Base-by-base conservation (phyloP, 2,329 filamentous ascomycete genomes). In the Alternaria arbusti region DNA sequence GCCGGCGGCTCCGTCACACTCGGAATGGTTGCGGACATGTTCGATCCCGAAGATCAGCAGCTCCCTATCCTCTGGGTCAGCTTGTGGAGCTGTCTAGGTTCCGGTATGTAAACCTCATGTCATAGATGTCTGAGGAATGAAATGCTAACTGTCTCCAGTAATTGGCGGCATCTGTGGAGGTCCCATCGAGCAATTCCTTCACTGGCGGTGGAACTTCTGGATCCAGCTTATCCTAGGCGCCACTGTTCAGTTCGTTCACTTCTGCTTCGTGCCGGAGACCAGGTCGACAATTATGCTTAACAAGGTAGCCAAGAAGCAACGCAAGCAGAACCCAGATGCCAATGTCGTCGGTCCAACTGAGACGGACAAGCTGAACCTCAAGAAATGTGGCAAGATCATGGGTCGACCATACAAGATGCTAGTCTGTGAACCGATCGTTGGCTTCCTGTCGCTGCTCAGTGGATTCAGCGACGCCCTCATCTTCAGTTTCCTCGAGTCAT, bases 121-220 rank as follows among this genome's bases (percentile, higher is more conserved):
- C 15, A 13, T 25, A 23, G 2, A 17, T 32, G n/a, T 11, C 9
- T 40, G 36, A 40, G 36, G 36, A 40, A 17, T 17, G 46, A n/a
- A 43, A n/a, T 32, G 26, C 54, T 65, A 49, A 50, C n/a, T 56
- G 26, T 89, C 89, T n/a, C 90, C 89, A 1, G 87, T 93, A 8
- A 83, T 94, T 2, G 91, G 91, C 0, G 91, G 91, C 11, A 90
- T 94, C 90, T 91, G 93, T 22, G 91, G 91, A 69, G 91, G 91
- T 0, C 92, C 93, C 69, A 87, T 90, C 17, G 86, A 93, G 76
- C 79, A 86, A 32, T 88, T 87, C 67, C 83, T 91, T 1, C 82
- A 87, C 15, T 95, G 91, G 91, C 85, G 86, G 67, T 94, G 89
- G 89, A 88, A 85, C 61, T 93, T 95, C 78, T 96, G 91, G 91